Conservation (phyloP, 1,284 basidiomycete genomes). For the Hymenochaete sp. region DNA sequence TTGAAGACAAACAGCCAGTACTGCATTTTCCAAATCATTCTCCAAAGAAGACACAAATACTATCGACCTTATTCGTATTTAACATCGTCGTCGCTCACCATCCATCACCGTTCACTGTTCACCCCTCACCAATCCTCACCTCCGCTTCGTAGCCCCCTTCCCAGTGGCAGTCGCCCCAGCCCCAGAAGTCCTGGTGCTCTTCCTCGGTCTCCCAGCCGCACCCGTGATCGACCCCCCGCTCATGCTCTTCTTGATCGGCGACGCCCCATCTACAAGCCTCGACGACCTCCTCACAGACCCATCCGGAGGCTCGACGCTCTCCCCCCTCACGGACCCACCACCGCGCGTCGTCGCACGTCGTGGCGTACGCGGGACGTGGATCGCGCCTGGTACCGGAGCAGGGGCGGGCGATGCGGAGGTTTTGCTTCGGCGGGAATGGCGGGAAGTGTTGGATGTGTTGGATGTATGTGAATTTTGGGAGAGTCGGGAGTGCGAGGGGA, state of each 20-base stretch:
- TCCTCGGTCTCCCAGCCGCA: conserved; percentile 9
- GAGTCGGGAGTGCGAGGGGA: conserved; percentile 13
- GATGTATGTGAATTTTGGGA: too few species aligned
- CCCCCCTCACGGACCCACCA: conserved; percentile 15
- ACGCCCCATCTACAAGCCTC: conserved; percentile 9
- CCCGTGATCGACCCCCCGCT: too few species aligned
- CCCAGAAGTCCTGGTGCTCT: conserved; percentile 14
- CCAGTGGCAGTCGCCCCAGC: conserved; percentile 17
- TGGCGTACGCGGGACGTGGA: conserved; percentile 1
- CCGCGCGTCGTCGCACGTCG: conserved; percentile 1
- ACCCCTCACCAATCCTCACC: too few species aligned
- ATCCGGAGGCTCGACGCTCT: conserved; percentile 1
- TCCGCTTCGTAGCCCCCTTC: conserved; percentile 12
- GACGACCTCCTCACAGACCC: conserved; percentile 19
- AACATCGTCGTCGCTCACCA: too few species aligned
- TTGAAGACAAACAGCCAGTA: too few species aligned
- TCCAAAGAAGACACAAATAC: too few species aligned
- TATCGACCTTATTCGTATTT: too few species aligned
- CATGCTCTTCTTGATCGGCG: not conserved
- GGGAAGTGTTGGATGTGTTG: not conserved
- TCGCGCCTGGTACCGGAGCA: not conserved
- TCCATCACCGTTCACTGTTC: too few species aligned
- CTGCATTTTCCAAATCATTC: too few species aligned
- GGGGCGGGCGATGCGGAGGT: conserved; percentile 2
- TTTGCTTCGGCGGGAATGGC: not conserved